Conservation (phyloP, 768 basidiomycete species). For the Termitomyces sp. region DNA sequence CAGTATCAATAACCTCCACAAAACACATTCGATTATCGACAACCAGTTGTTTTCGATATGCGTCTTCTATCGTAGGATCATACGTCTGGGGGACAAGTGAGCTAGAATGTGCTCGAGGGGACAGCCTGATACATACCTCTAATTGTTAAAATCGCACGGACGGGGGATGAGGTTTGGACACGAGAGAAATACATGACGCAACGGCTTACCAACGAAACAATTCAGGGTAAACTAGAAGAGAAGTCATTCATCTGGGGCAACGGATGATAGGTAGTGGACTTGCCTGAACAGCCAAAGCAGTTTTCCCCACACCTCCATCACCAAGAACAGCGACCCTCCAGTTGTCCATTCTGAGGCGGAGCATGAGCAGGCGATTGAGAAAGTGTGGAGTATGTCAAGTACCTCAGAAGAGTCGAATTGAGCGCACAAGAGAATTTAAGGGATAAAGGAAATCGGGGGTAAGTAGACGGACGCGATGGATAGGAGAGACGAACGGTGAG, state of each 20-base stretch:
- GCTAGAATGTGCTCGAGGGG: slow-evolving; percentile 5
- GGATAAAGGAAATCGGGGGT: slow-evolving; percentile 19
- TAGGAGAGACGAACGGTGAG: slow-evolving; percentile 24
- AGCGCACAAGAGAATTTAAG: slow-evolving; percentile 23
- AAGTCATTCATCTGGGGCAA: slow-evolving; percentile 7
- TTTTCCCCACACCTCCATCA: slow-evolving; percentile 97
- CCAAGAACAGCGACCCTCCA: slow-evolving; percentile 96
- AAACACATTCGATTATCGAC: slow-evolving; percentile 95
- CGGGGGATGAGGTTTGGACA: slow-evolving; percentile 1
- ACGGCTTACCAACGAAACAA: slow-evolving; percentile 85
- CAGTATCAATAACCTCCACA: slow-evolving; percentile 95
- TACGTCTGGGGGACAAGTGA: slow-evolving; percentile 59
- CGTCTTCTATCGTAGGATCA: slow-evolving; percentile 98
- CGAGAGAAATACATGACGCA: slow-evolving; percentile 10
- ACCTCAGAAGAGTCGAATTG: slow-evolving; percentile 28
- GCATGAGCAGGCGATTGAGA: slow-evolving; percentile 14
- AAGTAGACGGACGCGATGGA: slow-evolving; percentile 18
- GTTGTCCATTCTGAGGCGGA: slow-evolving; percentile 66
- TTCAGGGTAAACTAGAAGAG: slow-evolving; percentile 80
- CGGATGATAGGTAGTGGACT: slow-evolving; percentile 20
- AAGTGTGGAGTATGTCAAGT: slow-evolving; percentile 9
- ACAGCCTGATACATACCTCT: slow-evolving; percentile 46
- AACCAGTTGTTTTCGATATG: slow-evolving; percentile 91
- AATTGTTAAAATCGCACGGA: neutral
- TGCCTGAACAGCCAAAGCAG: slow-evolving; percentile 92